Percentiles rank a stretch among this genome's conserved stretches.
Conservation (phyloP, 441 rosid species). For the Erodium texanum region DNA sequence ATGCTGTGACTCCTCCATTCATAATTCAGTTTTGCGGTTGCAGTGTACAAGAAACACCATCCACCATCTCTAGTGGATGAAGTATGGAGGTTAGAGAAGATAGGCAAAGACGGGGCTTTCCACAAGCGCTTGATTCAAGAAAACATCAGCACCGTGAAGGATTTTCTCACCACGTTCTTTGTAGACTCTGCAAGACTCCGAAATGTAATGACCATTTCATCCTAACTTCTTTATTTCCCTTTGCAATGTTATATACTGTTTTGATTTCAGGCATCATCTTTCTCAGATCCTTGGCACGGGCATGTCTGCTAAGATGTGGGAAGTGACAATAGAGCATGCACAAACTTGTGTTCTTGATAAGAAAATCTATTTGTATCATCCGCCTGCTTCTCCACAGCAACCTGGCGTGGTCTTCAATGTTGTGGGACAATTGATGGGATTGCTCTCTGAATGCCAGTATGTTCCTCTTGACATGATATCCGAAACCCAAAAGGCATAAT, state of each 20-base stretch:
- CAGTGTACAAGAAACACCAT: slow-evolving; percentile 91
- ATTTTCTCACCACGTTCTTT: slow-evolving; percentile 57
- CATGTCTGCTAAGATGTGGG: slow-evolving; percentile 99
- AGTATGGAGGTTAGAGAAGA: slow-evolving; percentile 97
- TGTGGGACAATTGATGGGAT: slow-evolving; percentile 73
- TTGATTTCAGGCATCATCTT: too few species aligned
- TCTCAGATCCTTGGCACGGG: slow-evolving; percentile 87
- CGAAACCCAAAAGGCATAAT: slow-evolving; percentile 67
- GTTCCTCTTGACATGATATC: slow-evolving; percentile 52
- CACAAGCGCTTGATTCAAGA: slow-evolving; percentile 66
- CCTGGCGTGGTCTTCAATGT: slow-evolving; percentile 74
- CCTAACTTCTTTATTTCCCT: neutral
- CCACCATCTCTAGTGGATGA: slow-evolving; percentile 80
- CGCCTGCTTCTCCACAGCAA: slow-evolving; percentile 39
- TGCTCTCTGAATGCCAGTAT: slow-evolving; percentile 57
- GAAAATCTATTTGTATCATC: slow-evolving; percentile 47
- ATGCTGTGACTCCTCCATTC: too few species aligned
- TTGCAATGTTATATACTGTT: neutral
- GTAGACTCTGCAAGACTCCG: slow-evolving; percentile 68
- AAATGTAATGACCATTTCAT: slow-evolving; percentile 38
- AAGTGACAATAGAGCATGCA: slow-evolving; percentile 79
- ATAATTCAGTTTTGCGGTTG: slow-evolving; percentile 15
- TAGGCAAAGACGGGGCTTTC: slow-evolving; percentile 98
- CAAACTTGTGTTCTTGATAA: slow-evolving; percentile 65
- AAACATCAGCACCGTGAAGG: slow-evolving; percentile 68